Conservation (phyloP, 2,329 filamentous ascomycete genomes). For the Aureobasidium sp. region DNA sequence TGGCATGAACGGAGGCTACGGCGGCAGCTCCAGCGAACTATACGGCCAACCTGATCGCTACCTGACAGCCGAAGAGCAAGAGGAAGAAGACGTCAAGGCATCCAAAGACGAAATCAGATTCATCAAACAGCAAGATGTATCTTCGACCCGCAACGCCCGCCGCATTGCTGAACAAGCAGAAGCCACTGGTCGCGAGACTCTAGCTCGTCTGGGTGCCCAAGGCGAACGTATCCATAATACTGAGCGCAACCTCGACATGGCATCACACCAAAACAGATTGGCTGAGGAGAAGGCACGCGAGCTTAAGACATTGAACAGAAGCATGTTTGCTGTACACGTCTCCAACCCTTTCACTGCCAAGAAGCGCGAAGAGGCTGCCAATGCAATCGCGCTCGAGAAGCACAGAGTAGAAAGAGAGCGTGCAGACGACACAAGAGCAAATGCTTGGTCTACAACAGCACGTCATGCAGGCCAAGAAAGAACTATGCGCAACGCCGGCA, state of each 20-base stretch:
- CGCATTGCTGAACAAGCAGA: conserved; percentile 61
- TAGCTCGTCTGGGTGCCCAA: conserved; percentile 68
- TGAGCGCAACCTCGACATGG: conserved; percentile 74
- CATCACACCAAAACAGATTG: conserved; percentile 62
- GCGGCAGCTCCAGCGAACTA: conserved; percentile 19
- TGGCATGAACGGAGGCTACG: conserved; percentile 19
- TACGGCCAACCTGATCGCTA: conserved; percentile 63
- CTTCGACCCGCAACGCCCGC: conserved; percentile 63
- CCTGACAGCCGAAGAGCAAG: conserved; percentile 73
- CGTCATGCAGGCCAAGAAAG: conserved; percentile 59
- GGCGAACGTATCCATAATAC: conserved; percentile 76
- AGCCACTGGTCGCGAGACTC: conserved; percentile 63
- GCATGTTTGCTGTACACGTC: conserved; percentile 67
- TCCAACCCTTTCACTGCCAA: conserved; percentile 57
- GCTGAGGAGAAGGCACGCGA: conserved; percentile 76
- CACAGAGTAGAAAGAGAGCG: conserved; percentile 51
- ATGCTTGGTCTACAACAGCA: conserved; percentile 48
- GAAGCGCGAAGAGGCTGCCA: conserved; percentile 51
- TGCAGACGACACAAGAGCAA: conserved; percentile 49
- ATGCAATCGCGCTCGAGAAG: conserved; percentile 62
- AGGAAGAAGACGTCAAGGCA: conserved; percentile 63
- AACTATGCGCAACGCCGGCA: conserved; percentile 36
- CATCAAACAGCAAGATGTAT: conserved; percentile 70
- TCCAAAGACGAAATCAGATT: conserved; percentile 68
- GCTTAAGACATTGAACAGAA: conserved; percentile 76